Evolutionary conservation across 169 alveolate species (phyloP).

Genomic region (Cryptosporidium parvum): DNA sequence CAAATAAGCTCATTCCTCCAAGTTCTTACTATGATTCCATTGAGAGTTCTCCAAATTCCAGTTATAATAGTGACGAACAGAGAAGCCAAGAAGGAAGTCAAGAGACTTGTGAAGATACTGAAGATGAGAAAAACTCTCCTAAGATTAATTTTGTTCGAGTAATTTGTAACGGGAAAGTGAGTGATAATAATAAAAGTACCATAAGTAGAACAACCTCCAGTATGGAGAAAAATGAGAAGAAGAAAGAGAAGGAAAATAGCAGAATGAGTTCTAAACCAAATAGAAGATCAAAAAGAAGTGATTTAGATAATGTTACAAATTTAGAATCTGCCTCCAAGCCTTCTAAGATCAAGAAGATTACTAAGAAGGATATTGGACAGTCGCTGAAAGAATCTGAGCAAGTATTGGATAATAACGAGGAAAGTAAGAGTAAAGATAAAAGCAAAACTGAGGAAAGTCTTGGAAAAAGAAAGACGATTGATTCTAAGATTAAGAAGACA

Average conservation of each 20-base stretch:
- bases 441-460: neutral
- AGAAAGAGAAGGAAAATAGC: neutral
- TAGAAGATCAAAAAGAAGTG: neutral
- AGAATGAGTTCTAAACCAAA: neutral
- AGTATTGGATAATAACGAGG: neutral
- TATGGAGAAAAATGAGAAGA: neutral
- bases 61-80: neutral
- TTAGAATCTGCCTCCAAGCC: neutral
- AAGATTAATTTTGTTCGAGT: constrained; percentile 47
- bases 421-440: neutral
- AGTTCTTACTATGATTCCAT: neutral
- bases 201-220: neutral
- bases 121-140: neutral
- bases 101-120: neutral
- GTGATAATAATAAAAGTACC: neutral
- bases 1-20: neutral
- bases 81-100: neutral
- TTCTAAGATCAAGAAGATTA: neutral
- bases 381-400: neutral
- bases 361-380: neutral
- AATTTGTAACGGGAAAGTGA: constrained; percentile 3
- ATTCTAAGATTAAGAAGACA: neutral
- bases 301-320: neutral
- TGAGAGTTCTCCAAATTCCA: neutral
- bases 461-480: neutral